phyloP scores from a whole-genome alignment of 441 rosid genomes.

The Mallotus repandus region DNA sequence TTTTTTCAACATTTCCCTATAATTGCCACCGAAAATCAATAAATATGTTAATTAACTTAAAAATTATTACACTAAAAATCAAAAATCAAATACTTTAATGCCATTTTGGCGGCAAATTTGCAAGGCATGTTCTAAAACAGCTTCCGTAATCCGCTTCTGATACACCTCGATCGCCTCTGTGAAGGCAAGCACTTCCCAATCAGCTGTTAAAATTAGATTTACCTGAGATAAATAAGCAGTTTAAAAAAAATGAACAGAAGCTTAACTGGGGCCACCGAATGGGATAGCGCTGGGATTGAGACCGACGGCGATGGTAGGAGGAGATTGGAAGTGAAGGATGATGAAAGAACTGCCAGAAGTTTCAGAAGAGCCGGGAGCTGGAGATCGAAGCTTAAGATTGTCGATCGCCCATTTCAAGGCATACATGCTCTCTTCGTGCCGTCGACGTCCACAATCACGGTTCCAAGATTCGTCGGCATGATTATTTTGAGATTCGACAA shows the following conservation, averaged over 20 bases:
- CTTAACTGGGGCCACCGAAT: slow-evolving; percentile 88
- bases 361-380: slow-evolving; percentile 42
- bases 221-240: not conserved
- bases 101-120: slow-evolving; percentile 51
- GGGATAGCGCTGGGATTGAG: slow-evolving; percentile 87
- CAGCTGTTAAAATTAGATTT: slow-evolving; percentile 33
- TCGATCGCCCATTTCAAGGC: slow-evolving; percentile 78
- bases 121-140: slow-evolving; percentile 53
- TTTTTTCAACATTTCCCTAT: slow-evolving; percentile 58
- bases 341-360: slow-evolving; percentile 47
- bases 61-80: not conserved
- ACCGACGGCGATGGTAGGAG: slow-evolving; percentile 65
- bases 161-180: slow-evolving; percentile 78
- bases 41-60: no score
- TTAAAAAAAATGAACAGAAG: not conserved
- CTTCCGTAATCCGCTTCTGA: slow-evolving; percentile 65
- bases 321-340: slow-evolving; percentile 73
- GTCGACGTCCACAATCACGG: slow-evolving; percentile 77
- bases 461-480: slow-evolving; percentile 54
- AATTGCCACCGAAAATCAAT: no score
- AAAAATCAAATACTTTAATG: slow-evolving; percentile 20
- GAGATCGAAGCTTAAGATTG: slow-evolving; percentile 66
- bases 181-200: slow-evolving; percentile 80
- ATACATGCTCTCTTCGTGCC: slow-evolving; percentile 91
- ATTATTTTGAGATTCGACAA: not conserved